Evolutionary conservation across 2,329 filamentous ascomycete species (phyloP).

Genomic region (Neonectria punicea): DNA sequence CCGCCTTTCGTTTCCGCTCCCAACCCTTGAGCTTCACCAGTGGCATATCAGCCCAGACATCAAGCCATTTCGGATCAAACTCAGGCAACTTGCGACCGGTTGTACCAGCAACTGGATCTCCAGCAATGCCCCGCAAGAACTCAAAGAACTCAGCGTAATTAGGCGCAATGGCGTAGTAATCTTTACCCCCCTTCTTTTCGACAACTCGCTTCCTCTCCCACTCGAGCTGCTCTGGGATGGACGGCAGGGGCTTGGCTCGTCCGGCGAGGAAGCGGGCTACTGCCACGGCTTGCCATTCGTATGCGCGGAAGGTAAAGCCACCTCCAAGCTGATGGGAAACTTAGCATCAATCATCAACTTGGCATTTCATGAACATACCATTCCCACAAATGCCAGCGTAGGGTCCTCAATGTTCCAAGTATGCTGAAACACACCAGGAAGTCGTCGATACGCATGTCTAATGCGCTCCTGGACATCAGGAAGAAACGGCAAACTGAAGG

Average conservation of each 20-base stretch:
- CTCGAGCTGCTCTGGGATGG: constrained; percentile 28
- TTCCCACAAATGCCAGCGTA: constrained; percentile 27
- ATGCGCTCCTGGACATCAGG: constrained; percentile 17
- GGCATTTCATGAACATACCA: background rate
- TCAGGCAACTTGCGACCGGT: constrained; percentile 18
- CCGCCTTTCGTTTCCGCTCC: constrained; percentile 27
- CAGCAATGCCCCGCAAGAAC: constrained; percentile 23
- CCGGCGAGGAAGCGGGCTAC: constrained; percentile 27
- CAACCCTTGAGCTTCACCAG: constrained; percentile 24
- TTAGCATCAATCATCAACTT: background rate
- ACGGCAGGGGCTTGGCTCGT: constrained; percentile 22
- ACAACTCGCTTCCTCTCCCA: constrained; percentile 31
- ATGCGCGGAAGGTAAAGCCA: constrained; percentile 37
- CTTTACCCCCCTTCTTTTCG: constrained; percentile 36
- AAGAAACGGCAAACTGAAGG: constrained; percentile 24
- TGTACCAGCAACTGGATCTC: constrained; percentile 27
- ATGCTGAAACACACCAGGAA: constrained; percentile 26
- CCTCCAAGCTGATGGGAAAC: constrained; percentile 21
- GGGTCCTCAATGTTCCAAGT: constrained; percentile 27
- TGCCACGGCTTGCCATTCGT: constrained; percentile 37
- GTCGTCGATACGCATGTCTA: constrained; percentile 18
- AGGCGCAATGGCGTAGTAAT: constrained; percentile 34
- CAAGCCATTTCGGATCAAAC: constrained; percentile 34
- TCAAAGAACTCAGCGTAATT: constrained; percentile 34
- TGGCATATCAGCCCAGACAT: constrained; percentile 29